These are phyloP conservation scores for Mortierella sp. DNA, from an alignment of 371 early-diverging fungal species.

Conservation along the genomic window DNA sequence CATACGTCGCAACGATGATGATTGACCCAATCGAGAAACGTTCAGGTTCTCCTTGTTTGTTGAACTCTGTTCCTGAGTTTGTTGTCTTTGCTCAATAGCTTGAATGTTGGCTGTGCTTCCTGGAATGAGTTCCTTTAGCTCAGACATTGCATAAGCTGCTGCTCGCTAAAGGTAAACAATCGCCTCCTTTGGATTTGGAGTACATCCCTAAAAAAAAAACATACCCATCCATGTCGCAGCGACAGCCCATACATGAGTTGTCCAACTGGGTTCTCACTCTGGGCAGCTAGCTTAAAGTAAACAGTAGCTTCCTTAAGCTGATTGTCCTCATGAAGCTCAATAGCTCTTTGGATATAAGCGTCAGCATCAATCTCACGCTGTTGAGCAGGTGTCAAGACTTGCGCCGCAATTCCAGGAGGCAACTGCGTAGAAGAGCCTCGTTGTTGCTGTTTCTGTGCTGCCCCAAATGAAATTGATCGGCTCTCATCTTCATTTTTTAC, in stretches of 20 bases:
- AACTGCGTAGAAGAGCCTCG: neutral
- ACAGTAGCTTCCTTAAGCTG: constrained; percentile 83
- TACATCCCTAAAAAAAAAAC: constrained; percentile 68
- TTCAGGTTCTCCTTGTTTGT: constrained; percentile 5
- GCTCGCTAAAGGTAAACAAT: constrained; percentile 83
- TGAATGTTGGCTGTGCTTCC: constrained; percentile 19
- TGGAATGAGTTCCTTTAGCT: constrained; percentile 61
- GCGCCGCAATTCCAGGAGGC: neutral
- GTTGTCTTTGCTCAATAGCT: constrained; percentile 24
- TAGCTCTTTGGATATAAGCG: constrained; percentile 65
- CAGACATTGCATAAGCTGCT: constrained; percentile 78
- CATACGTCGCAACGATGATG: constrained; percentile 29
- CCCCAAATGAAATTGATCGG: constrained; percentile 28
- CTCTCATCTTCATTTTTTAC: constrained; percentile 17
- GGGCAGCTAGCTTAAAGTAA: constrained; percentile 85
- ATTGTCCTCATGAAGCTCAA: constrained; percentile 76
- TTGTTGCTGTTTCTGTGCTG: constrained; percentile 14
- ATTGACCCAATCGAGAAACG: too few species aligned
- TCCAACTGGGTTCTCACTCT: constrained; percentile 79
- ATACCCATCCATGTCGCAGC: constrained; percentile 90
- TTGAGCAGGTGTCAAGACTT: constrained; percentile 40
- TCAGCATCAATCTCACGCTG: constrained; percentile 58
- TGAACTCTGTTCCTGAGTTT: constrained; percentile 3
- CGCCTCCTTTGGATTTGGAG: constrained; percentile 71
- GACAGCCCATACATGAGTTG: constrained; percentile 91